Evolutionary conservation across 2,329 filamentous ascomycete species (phyloP), one percentile per base, ranked within the genome.

Genomic region (Phialocephala sp.): DNA sequence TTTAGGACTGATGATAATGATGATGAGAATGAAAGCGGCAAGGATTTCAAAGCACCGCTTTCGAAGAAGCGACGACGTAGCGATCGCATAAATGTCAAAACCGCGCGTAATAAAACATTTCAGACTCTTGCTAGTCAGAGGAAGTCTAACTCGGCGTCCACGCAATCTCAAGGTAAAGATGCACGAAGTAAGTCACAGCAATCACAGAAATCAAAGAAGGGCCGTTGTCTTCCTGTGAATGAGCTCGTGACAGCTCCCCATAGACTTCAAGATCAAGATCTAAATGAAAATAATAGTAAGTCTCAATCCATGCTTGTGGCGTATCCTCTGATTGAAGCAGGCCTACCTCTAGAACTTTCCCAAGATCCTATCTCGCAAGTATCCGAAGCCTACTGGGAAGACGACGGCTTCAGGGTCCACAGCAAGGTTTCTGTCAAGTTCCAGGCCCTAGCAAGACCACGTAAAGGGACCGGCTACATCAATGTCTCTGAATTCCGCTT

Each of bases 281-380:
- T 62, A 5, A 70, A 69, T 20, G 22, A 39, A 22, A n/a, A 54
- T 24, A 15, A 45, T 50, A 35, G 69, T 69, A 47, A 63, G 61
- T 62, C 5, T 32, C 14, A 52, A 50, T 6, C 11, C 18, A 22
- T 37, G 37, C 11, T 6, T 64, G 22, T 11, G 22, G 3, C 1
- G 3, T 15, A 43, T 52, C 2, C 50, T 1, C 59, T 22, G 15
- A 39, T 27, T 27, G 14, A 50, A 12, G 39, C 18, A 69, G 69
- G 62, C 15, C 22, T 60, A 27, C 60, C 65, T 24, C 27, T 27
- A 15, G 69, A 73, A 27, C 52, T 74, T 2, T 65, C 68, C 15
- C 60, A 72, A 50, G 72, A 75, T 50, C 70, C 69, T 14, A 72
- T 73, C n/a, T 72, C 69, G 9, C 70, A 72, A 52, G 15, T 58